phyloP scores from a whole-genome alignment of 2,329 filamentous ascomycete species.

The Diaporthe ilicicola region DNA sequence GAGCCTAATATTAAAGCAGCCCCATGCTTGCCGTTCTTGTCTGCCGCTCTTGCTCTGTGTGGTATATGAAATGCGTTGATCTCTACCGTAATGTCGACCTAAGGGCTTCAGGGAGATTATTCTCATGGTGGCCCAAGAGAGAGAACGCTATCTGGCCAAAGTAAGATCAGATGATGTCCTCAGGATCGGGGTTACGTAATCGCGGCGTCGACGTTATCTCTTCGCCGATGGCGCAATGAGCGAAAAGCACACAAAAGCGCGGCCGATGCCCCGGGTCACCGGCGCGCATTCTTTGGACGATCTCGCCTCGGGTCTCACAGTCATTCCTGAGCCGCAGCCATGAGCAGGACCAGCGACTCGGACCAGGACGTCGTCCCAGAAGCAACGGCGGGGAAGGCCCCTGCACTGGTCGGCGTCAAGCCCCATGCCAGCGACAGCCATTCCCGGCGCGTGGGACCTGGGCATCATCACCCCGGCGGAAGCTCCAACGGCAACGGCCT shows the following conservation, averaged over 20 bases:
- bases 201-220: constrained; percentile 18
- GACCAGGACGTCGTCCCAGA: constrained; percentile 5
- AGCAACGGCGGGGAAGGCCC: constrained; percentile 3
- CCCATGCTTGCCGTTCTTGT: too few relatives aligned
- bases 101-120: too few relatives aligned
- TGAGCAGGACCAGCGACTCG: constrained; percentile 25
- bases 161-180: not conserved
- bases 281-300: not conserved
- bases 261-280: not conserved
- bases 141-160: not conserved
- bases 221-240: constrained; percentile 19
- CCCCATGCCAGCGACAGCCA: constrained; percentile 2
- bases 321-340: constrained; percentile 1
- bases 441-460: not conserved
- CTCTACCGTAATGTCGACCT: too few relatives aligned
- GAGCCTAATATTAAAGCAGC: too few relatives aligned
- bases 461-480: not conserved
- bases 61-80: too few relatives aligned
- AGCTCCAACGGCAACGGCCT: not conserved
- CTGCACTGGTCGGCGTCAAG: constrained; percentile 18
- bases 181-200: constrained; percentile 4
- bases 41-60: too few relatives aligned
- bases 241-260: not conserved
- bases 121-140: not conserved
- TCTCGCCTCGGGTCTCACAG: not conserved